phyloP scores from a whole-genome alignment of 2,329 filamentous ascomycete genomes.

The Botrytis byssoidea region DNA sequence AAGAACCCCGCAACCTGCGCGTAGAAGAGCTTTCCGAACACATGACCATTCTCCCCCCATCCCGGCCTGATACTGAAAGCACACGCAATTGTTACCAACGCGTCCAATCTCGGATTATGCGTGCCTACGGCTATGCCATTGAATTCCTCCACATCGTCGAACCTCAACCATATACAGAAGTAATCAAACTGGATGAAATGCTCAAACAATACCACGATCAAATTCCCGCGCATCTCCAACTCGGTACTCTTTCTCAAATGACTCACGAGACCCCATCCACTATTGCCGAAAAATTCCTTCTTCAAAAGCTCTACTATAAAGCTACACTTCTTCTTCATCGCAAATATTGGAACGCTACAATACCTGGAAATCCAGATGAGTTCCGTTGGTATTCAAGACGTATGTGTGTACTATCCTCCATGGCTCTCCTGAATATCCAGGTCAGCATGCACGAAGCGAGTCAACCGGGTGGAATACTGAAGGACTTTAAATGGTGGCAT shows the following conservation, averaged over 20 bases:
- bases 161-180: constrained; percentile 50
- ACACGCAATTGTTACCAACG: constrained; percentile 57
- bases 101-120: constrained; percentile 49
- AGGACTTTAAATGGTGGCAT: constrained; percentile 55
- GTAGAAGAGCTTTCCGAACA: constrained; percentile 64
- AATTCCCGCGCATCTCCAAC: constrained; percentile 50
- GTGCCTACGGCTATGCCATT: constrained; percentile 52
- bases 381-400: constrained; percentile 54
- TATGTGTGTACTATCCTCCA: constrained; percentile 50
- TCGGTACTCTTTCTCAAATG: constrained; percentile 50
- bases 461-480: constrained; percentile 53
- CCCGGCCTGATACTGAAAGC: constrained; percentile 55
- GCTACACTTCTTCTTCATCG: constrained; percentile 54
- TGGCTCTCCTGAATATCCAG: constrained; percentile 51
- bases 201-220: constrained; percentile 47
- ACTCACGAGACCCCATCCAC: constrained; percentile 47
- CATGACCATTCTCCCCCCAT: constrained; percentile 53
- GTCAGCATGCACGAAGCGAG: constrained; percentile 48
- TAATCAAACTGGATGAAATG: constrained; percentile 48
- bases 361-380: constrained; percentile 32
- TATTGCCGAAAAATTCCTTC: constrained; percentile 53
- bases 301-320: constrained; percentile 55
- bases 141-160: constrained; percentile 51
- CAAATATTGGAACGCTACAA: constrained; percentile 50
- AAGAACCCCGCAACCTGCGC: constrained; percentile 59